Percentiles rank a stretch among this genome's conserved stretches.
phyloP scores from a whole-genome alignment of 495 filamentous ascomycete genomes.

The Talaromyces stipitatus region DNA sequence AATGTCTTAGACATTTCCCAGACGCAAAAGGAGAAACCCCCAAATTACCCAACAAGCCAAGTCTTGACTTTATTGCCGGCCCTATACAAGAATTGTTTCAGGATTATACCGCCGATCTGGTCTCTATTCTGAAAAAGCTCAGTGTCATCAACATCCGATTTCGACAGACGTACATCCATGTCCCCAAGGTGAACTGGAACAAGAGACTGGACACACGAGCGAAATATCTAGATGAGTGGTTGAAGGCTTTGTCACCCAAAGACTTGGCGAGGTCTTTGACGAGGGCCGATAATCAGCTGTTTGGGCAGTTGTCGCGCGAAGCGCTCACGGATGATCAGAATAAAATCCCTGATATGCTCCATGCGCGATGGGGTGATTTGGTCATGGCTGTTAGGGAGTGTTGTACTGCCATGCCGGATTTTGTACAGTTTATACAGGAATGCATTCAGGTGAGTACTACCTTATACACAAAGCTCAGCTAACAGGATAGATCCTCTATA shows the following conservation, averaged over 20 bases:
- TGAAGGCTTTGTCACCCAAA: slow-evolving; percentile 19
- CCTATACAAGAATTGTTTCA: slow-evolving; percentile 32
- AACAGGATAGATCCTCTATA: slow-evolving; percentile 17
- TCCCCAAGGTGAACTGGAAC: slow-evolving; percentile 27
- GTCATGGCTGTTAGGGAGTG: slow-evolving; percentile 33
- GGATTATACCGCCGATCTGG: slow-evolving; percentile 21
- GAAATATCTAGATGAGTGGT: slow-evolving; percentile 26
- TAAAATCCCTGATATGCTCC: slow-evolving; percentile 9
- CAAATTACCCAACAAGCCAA: slow-evolving; percentile 9
- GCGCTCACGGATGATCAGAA: slow-evolving; percentile 15
- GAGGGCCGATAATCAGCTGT: slow-evolving; percentile 19
- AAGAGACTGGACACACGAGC: slow-evolving; percentile 22
- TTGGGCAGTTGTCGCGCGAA: slow-evolving; percentile 18
- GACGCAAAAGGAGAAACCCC: slow-evolving; percentile 10
- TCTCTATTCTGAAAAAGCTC: slow-evolving; percentile 26
- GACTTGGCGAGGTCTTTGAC: slow-evolving; percentile 26
- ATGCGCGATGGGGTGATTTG: slow-evolving; percentile 23
- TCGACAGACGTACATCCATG: slow-evolving; percentile 26
- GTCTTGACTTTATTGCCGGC: slow-evolving; percentile 31
- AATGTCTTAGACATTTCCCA: slow-evolving; percentile 19
- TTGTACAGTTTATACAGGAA: slow-evolving; percentile 25
- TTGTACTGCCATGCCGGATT: slow-evolving; percentile 30
- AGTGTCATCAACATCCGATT: slow-evolving; percentile 28
- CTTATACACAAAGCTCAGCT: not conserved
- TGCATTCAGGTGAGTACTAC: slow-evolving; percentile 22